Evolutionary conservation across 2,329 filamentous ascomycete species (phyloP), one percentile per base, ranked within the genome.

Genomic region (Neoascochyta sp.): DNA sequence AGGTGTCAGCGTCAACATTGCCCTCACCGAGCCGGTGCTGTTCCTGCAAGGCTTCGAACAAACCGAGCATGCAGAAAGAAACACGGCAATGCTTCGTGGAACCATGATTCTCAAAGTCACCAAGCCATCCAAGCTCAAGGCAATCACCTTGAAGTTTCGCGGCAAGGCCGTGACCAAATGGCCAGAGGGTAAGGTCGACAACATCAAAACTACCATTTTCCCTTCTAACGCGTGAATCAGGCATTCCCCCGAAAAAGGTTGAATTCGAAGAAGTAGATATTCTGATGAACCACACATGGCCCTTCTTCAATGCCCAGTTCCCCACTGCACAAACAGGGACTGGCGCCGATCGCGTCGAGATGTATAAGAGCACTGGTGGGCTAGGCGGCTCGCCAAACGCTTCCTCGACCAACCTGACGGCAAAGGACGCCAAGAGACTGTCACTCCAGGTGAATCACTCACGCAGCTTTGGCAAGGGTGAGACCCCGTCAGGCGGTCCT

Each of bases 91-190:
- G 56, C 71, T 98, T 9, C 77, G 92, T 33, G 92, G 92, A 11
- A 88, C 81, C 45, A 64, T 98, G 33, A 82, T 86, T 50, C 61
- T 98, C 21, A 82, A 82, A 37, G 76, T 96, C 9, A 81, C 84
- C 24, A 96, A 96, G 58, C 84, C 86, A 44, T 80, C 88, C 25
- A 98, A 98, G 65, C 81, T 98, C 46, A 95, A 95, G 68, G 83
- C 86, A 4, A 77, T 98, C 14, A 88, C 84, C 5, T 71, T 98
- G 29, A 90, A 86, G 51, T 85, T 98, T 47, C 77, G 81, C 22
- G 92, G 90, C 16, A 83, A 80, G 56, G 86, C 88, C 3, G 78
- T 83, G 43, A 96, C 92, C 1, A 88, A 95, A 56, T 98, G 92
- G 92, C 90, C 92, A 10, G 92, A 96, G 68, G 87, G 79, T 76